These are phyloP conservation scores for Penicillium thymicola DNA, from an alignment of 2,329 filamentous ascomycete species.

Conservation along the genomic window DNA sequence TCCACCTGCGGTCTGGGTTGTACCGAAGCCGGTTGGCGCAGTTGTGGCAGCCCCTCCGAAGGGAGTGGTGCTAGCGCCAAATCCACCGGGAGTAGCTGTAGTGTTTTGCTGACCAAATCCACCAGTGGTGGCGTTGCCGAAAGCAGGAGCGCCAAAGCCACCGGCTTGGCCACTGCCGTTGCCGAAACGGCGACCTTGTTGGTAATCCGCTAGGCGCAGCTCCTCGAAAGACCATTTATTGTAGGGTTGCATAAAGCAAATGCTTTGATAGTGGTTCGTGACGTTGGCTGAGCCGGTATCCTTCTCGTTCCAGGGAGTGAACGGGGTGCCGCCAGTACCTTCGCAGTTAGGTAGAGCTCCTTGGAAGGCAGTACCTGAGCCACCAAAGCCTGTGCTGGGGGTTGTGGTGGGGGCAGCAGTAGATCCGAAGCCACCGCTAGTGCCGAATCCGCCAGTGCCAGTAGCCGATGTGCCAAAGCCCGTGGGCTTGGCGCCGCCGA, in stretches of 20 bases:
- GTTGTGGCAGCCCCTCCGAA: slow-evolving; percentile 38
- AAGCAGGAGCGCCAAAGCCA: slow-evolving; percentile 71
- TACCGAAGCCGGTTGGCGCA: slow-evolving; percentile 44
- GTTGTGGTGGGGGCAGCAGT: slow-evolving; percentile 8
- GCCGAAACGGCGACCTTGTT: slow-evolving; percentile 77
- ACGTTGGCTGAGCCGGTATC: slow-evolving; percentile 34
- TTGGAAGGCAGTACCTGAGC: slow-evolving; percentile 43
- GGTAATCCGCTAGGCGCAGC: slow-evolving; percentile 79
- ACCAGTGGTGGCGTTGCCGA: slow-evolving; percentile 40
- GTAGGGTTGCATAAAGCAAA: slow-evolving; percentile 50
- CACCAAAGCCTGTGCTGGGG: slow-evolving; percentile 33
- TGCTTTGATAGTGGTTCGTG: slow-evolving; percentile 49
- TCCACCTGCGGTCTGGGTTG: slow-evolving; percentile 39
- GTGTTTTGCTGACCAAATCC: slow-evolving; percentile 44
- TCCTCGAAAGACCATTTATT: slow-evolving; percentile 87
- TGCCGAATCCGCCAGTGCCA: slow-evolving; percentile 23
- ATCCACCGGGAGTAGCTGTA: slow-evolving; percentile 32
- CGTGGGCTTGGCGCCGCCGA: slow-evolving; percentile 32
- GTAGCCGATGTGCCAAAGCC: slow-evolving; percentile 22
- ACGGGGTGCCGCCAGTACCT: slow-evolving; percentile 47
- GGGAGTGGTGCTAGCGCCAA: slow-evolving; percentile 44
- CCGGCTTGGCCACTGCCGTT: slow-evolving; percentile 77
- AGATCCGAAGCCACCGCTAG: slow-evolving; percentile 31
- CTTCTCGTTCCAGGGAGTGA: slow-evolving; percentile 46
- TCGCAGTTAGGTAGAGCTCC: slow-evolving; percentile 40